Conservation (phyloP, 768 basidiomycete species). For the Saitozyma sp. region DNA sequence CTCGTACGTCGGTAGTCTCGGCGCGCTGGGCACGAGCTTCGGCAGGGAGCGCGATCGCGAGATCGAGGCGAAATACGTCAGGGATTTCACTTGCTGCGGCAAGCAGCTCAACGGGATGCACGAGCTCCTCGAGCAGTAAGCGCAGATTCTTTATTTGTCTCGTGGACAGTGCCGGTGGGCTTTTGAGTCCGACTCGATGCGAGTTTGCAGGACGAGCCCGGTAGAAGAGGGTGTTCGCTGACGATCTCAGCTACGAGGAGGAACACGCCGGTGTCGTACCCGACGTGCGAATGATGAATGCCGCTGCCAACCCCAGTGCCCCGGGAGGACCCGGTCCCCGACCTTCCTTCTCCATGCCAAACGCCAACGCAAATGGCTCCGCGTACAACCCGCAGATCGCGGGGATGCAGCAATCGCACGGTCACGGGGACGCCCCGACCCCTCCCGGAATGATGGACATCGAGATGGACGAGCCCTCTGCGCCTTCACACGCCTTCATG, state of each 20-base stretch:
- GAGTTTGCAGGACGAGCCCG: too few species aligned
- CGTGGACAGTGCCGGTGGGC: too few species aligned
- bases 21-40: conserved; percentile 28
- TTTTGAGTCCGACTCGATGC: too few species aligned
- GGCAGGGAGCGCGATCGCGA: conserved; percentile 41
- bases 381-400: too few species aligned
- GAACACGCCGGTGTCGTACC: conserved; percentile 49
- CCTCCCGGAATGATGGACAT: conserved; percentile 53
- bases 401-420: neutral
- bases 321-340: neutral
- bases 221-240: conserved; percentile 2
- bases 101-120: conserved; percentile 47
- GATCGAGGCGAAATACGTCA: conserved; percentile 48
- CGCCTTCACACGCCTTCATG: too few species aligned
- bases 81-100: conserved; percentile 50
- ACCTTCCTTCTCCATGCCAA: conserved; percentile 18
- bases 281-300: conserved; percentile 33
- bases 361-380: conserved; percentile 6
- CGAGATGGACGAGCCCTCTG: conserved; percentile 46
- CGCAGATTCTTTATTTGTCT: conserved; percentile 1
- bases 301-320: too few species aligned
- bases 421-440: conserved; percentile 35
- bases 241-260: conserved; percentile 46
- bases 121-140: conserved; percentile 52
- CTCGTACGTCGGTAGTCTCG: conserved; percentile 36